Percentiles rank a stretch among this genome's conserved stretches.
Evolutionary conservation across 2,329 filamentous ascomycete genomes (phyloP).

Genomic region (Elsinoe ampelina): DNA sequence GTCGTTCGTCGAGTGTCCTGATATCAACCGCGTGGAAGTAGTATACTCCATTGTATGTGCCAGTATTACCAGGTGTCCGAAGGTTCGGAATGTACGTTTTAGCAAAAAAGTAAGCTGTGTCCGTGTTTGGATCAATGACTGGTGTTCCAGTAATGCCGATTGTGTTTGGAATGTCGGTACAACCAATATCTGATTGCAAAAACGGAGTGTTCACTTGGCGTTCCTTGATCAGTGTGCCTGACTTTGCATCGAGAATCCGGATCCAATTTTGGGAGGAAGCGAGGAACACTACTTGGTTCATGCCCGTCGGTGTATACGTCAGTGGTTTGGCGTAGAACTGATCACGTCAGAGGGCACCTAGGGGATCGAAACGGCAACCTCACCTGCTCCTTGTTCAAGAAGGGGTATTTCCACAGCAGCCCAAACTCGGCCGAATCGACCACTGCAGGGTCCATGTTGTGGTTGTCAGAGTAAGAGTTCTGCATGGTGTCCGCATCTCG

Average conservation of each 20-base stretch:
- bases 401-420: slow-evolving; percentile 29
- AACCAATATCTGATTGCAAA: slow-evolving; percentile 41
- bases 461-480: slow-evolving; percentile 22
- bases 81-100: slow-evolving; percentile 25
- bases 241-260: slow-evolving; percentile 34
- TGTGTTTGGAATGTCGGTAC: slow-evolving; percentile 41
- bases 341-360: not conserved
- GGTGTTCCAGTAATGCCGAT: slow-evolving; percentile 35
- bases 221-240: slow-evolving; percentile 30
- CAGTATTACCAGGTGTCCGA: slow-evolving; percentile 22
- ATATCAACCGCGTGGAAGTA: slow-evolving; percentile 35
- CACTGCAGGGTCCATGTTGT: slow-evolving; percentile 34
- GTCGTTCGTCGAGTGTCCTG: slow-evolving; percentile 31
- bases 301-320: slow-evolving; percentile 32
- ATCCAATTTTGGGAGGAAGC: slow-evolving; percentile 34
- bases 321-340: slow-evolving; percentile 42
- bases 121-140: slow-evolving; percentile 20
- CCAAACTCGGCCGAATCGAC: slow-evolving; percentile 30
- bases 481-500: slow-evolving; percentile 13
- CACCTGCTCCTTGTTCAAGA: slow-evolving; percentile 28
- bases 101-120: slow-evolving; percentile 24
- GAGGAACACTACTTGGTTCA: slow-evolving; percentile 28
- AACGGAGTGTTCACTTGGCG: slow-evolving; percentile 40
- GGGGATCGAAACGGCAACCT: not conserved
- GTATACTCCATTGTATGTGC: slow-evolving; percentile 31